Evolutionary conservation across 805 yeast genomes (phyloP), one percentile per base, ranked within the genome.

Genomic region (Hyphopichia homilentoma): DNA sequence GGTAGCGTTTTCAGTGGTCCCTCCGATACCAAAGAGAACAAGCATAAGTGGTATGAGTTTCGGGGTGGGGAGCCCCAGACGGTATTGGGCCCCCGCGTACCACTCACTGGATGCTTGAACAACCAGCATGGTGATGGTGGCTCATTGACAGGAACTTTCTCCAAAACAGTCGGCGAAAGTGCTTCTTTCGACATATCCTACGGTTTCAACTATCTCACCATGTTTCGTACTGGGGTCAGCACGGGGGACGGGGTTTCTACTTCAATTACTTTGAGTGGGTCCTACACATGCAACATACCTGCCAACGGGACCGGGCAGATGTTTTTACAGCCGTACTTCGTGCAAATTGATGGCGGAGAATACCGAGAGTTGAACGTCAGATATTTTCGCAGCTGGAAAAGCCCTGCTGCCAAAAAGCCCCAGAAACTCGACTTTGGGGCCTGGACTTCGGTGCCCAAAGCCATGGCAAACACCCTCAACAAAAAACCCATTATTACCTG

Each of bases 241-340:
- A 18, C 8, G 6, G 40, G 29, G 16, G 12, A 18, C 4, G 8
- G 30, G 3, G 16, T 39, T 6, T 34, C 32, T 2, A 25, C 45
- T 8, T 17, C 42, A 9, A 22, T 35, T 11, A 27, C 46, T 6
- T 16, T 47, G 2, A 17, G 34, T 6, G 45, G 35, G 2, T 12
- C 43, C 2, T 52, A 44, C 25, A 25, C 34, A 6, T 52, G 58
- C 25, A 29, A 25, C 6, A 36, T 50, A 14, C 36, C 39, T 0
- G 37, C 41, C 9, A 52, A 52, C 7, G 12, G 32, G n/a, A 38
- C 43, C 3, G 58, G 55, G 11, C 54, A 51, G 38, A 35, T 47
- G 19, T 43, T 45, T 31, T 21, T 48, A 20, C 49, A 38, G 27
- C 49, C 53, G 5, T 37, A 33, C n/a, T 39, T 38, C 25, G 15